These are phyloP conservation scores for Crithidia bombi DNA, from an alignment of 208 protist genomes.

Conservation along the genomic window DNA sequence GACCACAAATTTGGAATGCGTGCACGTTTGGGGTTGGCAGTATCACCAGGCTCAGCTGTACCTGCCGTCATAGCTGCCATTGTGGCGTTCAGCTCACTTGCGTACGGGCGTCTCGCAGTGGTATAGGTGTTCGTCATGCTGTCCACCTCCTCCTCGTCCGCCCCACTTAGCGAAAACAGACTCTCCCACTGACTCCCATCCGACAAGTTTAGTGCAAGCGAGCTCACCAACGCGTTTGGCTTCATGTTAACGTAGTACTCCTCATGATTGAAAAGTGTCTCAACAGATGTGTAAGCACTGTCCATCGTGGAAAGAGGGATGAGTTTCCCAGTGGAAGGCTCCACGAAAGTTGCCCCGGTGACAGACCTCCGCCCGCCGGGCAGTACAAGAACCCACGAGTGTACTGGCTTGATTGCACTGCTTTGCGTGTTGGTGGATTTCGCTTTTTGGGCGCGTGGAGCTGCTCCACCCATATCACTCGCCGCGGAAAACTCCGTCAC, in stretches of 20 bases:
- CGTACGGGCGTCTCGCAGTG: constrained; percentile 27
- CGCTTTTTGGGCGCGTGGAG: not conserved
- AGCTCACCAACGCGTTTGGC: constrained; percentile 54
- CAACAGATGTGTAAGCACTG: constrained; percentile 78
- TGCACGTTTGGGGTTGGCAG: constrained; percentile 23
- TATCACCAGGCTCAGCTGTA: constrained; percentile 22
- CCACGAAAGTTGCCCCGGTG: constrained; percentile 78
- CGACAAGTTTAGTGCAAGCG: constrained; percentile 60
- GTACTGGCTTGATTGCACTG: constrained; percentile 38
- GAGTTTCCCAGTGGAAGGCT: constrained; percentile 83
- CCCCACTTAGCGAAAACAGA: constrained; percentile 49
- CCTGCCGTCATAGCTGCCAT: constrained; percentile 12
- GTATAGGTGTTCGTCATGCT: constrained; percentile 16
- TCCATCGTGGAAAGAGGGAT: constrained; percentile 46
- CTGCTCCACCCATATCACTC: not conserved
- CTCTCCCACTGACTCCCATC: constrained; percentile 82
- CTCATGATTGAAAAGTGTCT: constrained; percentile 88
- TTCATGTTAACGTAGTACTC: constrained; percentile 92
- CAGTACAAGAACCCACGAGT: constrained; percentile 91
- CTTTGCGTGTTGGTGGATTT: not conserved
- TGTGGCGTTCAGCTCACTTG: constrained; percentile 15
- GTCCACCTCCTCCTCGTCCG: constrained; percentile 29
- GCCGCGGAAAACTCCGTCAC: constrained; percentile 18
- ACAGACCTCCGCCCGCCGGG: constrained; percentile 64
- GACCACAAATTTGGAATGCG: constrained; percentile 77